Base-by-base conservation (phyloP, 2,329 filamentous ascomycete species). In the Endothia cerciana region DNA sequence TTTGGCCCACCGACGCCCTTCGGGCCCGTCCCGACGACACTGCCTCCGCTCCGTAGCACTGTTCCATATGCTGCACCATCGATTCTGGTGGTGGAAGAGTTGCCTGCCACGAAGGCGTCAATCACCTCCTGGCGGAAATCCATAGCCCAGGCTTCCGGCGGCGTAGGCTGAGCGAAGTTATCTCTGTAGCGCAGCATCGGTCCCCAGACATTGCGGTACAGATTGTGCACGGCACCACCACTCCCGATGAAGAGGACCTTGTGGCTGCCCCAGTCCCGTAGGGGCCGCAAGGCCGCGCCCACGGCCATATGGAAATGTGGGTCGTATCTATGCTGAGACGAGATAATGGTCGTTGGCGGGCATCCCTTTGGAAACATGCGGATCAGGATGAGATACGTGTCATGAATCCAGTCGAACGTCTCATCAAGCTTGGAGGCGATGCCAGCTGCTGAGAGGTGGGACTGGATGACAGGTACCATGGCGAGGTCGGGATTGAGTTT, bases 331-430 rank as follows among this genome's bases (percentile, higher is more conserved):
- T 72, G 72, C 73, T 80, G 80, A 72, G 74, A 75, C 57, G 73
- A 76, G 65, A 80, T 67, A 49, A 90, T 80, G 2, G 87, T 89
- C 0, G 88, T 90, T 0, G 89, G 89, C 1, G 89, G 89, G 71
- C 86, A 89, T n/a, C 78, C 80, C 1, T 72, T 69, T 0, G 88
- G 89, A 69, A 91, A 91, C 88, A 91, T 91, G 63, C 87, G 81
- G 72, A 91, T 89, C 10, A 91, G 78, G 65, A 91, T 84, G 3
- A 91, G 81, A 72, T 87, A 91, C 0, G 87, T 89, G 74, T 91
- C 89, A 78, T 91, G 88, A 73, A 91, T 91, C 89, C 88, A 91
- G 72, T 91, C 85, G 69, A 91, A 91, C 0, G 72, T 79, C 0
- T 80, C 71, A 72, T 90, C 87, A 1, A 74, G 77, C 4, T 75